A percentile compares a stretch with the other conserved stretches of the same genome.
These are phyloP conservation scores for Zymoseptoria passerinii DNA, from an alignment of 2,329 filamentous ascomycete species.

Conservation along the genomic window DNA sequence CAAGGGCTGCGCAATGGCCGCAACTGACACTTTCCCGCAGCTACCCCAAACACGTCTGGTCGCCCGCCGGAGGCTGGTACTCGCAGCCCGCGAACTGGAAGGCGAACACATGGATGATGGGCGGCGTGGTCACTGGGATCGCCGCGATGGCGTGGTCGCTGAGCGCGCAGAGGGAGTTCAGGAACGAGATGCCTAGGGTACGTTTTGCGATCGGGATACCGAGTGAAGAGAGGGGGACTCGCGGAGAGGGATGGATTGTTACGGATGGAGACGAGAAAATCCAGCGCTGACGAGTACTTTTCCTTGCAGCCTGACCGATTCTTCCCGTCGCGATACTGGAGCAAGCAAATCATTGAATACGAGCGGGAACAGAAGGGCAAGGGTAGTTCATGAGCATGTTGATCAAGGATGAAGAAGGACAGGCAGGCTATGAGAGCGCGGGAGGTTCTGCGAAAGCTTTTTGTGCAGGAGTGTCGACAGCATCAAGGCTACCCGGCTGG, in stretches of 20 bases:
- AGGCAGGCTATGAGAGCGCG: too few relatives aligned
- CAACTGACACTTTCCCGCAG: slow-evolving; percentile 11
- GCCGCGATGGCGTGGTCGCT: slow-evolving; percentile 58
- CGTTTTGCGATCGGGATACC: slow-evolving; percentile 2
- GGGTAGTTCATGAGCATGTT: not conserved
- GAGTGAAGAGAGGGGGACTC: not conserved
- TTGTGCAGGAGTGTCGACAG: too few relatives aligned
- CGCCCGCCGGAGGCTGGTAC: slow-evolving; percentile 96
- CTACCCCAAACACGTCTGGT: slow-evolving; percentile 73
- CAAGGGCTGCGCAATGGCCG: slow-evolving; percentile 12
- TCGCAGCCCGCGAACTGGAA: slow-evolving; percentile 92
- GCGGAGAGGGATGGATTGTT: not conserved
- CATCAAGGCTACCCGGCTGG: too few relatives aligned
- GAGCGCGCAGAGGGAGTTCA: slow-evolving; percentile 64
- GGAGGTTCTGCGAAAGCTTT: too few relatives aligned
- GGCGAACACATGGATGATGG: slow-evolving; percentile 73
- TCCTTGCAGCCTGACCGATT: slow-evolving; percentile 53
- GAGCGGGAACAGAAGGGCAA: slow-evolving; percentile 39
- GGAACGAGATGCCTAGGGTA: slow-evolving; percentile 64
- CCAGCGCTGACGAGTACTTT: slow-evolving; percentile 6
- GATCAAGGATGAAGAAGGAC: too few relatives aligned
- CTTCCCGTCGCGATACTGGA: slow-evolving; percentile 78
- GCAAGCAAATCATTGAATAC: slow-evolving; percentile 61
- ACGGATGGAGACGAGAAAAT: not conserved
- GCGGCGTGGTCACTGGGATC: slow-evolving; percentile 59